Evolutionary conservation across 1,139 yeast species (phyloP).

Genomic region (Saccharomyces uvarum): DNA sequence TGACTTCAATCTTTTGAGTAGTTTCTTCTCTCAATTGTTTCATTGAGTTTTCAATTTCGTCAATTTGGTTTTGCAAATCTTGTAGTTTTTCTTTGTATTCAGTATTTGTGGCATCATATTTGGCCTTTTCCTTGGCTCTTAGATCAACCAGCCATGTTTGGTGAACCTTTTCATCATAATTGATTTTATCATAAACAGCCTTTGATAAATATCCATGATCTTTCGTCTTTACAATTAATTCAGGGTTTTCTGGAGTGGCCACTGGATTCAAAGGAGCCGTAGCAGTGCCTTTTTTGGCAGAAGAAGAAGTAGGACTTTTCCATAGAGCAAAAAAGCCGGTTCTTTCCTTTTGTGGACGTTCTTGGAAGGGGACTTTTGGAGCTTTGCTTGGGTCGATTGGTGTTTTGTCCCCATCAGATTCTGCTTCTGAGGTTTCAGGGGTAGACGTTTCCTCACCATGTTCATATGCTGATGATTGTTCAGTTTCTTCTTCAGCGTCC

Average conservation of each 20-base stretch:
- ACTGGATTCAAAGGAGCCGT: slow-evolving; percentile 13
- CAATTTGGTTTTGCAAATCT: slow-evolving; percentile 17
- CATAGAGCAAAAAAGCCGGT: slow-evolving; percentile 1
- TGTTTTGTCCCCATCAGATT: slow-evolving; percentile 5
- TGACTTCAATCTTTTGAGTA: slow-evolving; percentile 22
- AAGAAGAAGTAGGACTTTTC: not conserved
- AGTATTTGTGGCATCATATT: slow-evolving; percentile 26
- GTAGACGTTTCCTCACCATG: slow-evolving; percentile 1
- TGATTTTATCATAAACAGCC: slow-evolving; percentile 25
- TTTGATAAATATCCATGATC: slow-evolving; percentile 26
- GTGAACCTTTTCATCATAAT: slow-evolving; percentile 22
- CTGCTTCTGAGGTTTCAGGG: slow-evolving; percentile 2
- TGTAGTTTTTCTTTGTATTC: slow-evolving; percentile 19
- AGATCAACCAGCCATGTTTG: slow-evolving; percentile 16
- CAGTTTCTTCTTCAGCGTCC: not conserved
- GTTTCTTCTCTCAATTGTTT: slow-evolving; percentile 21
- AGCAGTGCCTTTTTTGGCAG: slow-evolving; percentile 3
- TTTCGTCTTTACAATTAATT: slow-evolving; percentile 22
- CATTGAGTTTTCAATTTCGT: slow-evolving; percentile 20
- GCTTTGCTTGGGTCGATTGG: slow-evolving; percentile 15
- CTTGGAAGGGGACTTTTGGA: slow-evolving; percentile 20
- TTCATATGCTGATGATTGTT: not conserved
- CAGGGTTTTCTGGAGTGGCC: slow-evolving; percentile 30
- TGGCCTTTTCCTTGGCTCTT: slow-evolving; percentile 11
- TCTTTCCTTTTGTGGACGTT: slow-evolving; percentile 3